These are phyloP conservation scores for Saccharum hybrid DNA, from an alignment of 202 grass and related monocot genomes.

Conservation along the genomic window DNA sequence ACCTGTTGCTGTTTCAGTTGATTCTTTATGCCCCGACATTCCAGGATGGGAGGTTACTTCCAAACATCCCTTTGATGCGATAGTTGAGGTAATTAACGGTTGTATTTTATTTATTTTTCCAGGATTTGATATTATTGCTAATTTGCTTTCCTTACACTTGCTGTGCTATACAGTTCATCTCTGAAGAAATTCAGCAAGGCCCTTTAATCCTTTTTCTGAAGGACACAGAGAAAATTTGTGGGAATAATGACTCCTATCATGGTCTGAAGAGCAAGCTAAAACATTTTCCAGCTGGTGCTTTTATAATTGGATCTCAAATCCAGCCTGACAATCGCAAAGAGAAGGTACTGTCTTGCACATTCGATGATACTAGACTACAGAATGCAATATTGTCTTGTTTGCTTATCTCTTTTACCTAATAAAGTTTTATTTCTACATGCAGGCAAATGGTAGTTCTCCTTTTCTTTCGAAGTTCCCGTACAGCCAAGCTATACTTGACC, in stretches of 20 bases:
- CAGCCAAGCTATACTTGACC: slow-evolving; percentile 91
- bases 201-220: slow-evolving; percentile 91
- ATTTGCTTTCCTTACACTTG: slow-evolving; percentile 40
- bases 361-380: slow-evolving; percentile 6
- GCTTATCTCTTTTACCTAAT: slow-evolving; percentile 37
- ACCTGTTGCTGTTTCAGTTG: slow-evolving; percentile 61
- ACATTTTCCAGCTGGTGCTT: slow-evolving; percentile 65
- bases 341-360: slow-evolving; percentile 56
- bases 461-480: slow-evolving; percentile 96
- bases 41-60: slow-evolving; percentile 82
- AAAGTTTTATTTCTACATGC: slow-evolving; percentile 39
- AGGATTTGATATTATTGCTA: slow-evolving; percentile 22
- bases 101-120: slow-evolving; percentile 13
- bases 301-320: slow-evolving; percentile 88
- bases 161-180: slow-evolving; percentile 62
- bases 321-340: slow-evolving; percentile 81
- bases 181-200: slow-evolving; percentile 77
- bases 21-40: slow-evolving; percentile 73
- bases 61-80: slow-evolving; percentile 76
- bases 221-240: slow-evolving; percentile 83
- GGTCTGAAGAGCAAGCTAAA: slow-evolving; percentile 84
- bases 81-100: slow-evolving; percentile 64
- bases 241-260: slow-evolving; percentile 68
- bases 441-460: slow-evolving; percentile 78
- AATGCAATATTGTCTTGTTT: slow-evolving; percentile 29